Base-by-base conservation (phyloP, 1,139 yeast species). In the Cylindricascospora bacillispora region DNA sequence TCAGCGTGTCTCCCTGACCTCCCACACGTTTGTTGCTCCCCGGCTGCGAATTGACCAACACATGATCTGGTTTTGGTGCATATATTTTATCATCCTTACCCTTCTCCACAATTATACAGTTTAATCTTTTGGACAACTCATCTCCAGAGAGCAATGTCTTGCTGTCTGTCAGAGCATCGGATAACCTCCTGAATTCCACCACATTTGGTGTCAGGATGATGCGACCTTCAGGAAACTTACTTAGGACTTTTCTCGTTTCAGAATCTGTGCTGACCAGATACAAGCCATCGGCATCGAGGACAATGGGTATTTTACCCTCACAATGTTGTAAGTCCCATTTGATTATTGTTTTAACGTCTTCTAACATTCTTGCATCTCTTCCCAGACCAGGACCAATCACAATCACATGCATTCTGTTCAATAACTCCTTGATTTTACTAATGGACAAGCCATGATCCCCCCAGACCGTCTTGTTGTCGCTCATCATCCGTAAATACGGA, bases 331-430 rank as follows among this genome's bases (percentile, higher is more conserved):
- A 35, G 5, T 48, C 36, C 25, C 72, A 71, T 36, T 63, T 62
- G 28, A 89, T 62, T 15, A 86, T 65, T 26, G 63, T 52, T 9
- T 65, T 65, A 33, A 79, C 64, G 1, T 78, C 65, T 31, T 66
- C 62, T 36, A 77, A 55, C 83, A 83, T 77, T 22, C 70, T 52
- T 4, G 60, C 56, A 50, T 83, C 94, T 27, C 97, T 61, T 0
- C 98, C 98, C 38, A 85, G 67, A 0, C 98, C 98, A 0, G 98
- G 97, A 0, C 98, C 98, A 24, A 86, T 65, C 2, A 89, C 81
- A 15, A 86, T 73, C 10, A 77, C 80, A 47, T 86, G 93, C 38
- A 82, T 68, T 27, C 93, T 59, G 22, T 65, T 64, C 21, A 89
- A 56, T 20, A 86, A 51, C 0, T 59, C 38, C 13, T 54, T 43